These are phyloP conservation scores for Cladosporium oxysporum DNA, from an alignment of 2,329 filamentous ascomycete genomes.

Conservation along the genomic window DNA sequence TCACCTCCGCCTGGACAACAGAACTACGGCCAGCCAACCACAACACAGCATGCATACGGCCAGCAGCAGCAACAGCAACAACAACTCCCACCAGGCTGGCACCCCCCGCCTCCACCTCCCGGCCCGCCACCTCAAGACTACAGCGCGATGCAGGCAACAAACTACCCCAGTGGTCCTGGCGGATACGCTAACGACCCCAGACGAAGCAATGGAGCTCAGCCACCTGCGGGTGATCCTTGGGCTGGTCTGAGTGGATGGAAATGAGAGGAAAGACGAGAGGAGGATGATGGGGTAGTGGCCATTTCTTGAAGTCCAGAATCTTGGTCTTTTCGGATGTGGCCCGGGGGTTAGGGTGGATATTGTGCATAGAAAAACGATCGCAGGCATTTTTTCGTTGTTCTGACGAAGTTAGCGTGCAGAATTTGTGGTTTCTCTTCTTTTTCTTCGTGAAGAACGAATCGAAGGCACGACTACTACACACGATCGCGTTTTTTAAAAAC, in stretches of 20 bases:
- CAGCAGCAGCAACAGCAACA: slow-evolving; percentile 53
- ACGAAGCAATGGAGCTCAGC: slow-evolving; percentile 41
- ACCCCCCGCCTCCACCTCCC: slow-evolving; percentile 67
- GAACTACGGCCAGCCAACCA: slow-evolving; percentile 48
- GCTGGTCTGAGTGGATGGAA: slow-evolving; percentile 71
- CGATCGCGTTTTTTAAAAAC: no score
- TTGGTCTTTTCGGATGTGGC: neutral
- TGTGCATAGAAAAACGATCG: neutral
- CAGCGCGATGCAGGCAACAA: slow-evolving; percentile 39
- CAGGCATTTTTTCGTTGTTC: neutral
- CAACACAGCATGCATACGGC: slow-evolving; percentile 61
- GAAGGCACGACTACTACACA: no score
- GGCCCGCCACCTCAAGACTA: slow-evolving; percentile 64
- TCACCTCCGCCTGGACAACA: slow-evolving; percentile 47
- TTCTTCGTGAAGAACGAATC: neutral
- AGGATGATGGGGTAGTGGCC: neutral
- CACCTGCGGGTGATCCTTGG: slow-evolving; percentile 60
- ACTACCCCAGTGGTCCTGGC: slow-evolving; percentile 52
- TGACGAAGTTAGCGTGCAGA: neutral
- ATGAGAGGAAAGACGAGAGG: slow-evolving; percentile 37
- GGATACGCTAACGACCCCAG: slow-evolving; percentile 56
- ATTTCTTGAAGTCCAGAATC: neutral
- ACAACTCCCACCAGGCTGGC: slow-evolving; percentile 61
- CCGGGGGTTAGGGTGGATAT: neutral
- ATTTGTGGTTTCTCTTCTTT: neutral